Percentiles rank a stretch among this genome's conserved stretches.
Evolutionary conservation across 805 yeast genomes (phyloP).

Genomic region (Sugiyamaella floridensis): DNA sequence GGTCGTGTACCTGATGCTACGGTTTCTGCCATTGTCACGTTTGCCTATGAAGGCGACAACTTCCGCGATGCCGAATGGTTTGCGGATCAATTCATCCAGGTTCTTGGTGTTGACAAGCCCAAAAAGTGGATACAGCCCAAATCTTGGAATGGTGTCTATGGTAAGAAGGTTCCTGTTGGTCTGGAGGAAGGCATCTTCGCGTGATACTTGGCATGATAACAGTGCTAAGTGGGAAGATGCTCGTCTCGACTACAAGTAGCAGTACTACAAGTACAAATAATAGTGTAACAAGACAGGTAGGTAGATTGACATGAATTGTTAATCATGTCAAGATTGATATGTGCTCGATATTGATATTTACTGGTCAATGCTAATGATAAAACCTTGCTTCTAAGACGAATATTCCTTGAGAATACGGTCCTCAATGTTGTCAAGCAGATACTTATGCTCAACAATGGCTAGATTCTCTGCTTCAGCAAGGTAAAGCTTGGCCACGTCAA

Average conservation of each 20-base stretch:
- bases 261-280: neutral
- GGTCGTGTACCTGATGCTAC: neutral
- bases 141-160: slow-evolving; percentile 85
- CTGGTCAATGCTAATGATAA: neutral
- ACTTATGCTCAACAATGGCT: slow-evolving; percentile 52
- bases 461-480: slow-evolving; percentile 66
- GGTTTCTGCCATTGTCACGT: slow-evolving; percentile 36
- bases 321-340: no score
- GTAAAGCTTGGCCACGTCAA: slow-evolving; percentile 52
- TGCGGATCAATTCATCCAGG: slow-evolving; percentile 34
- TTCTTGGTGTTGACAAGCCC: slow-evolving; percentile 22
- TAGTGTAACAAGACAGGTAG: neutral
- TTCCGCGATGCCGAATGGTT: slow-evolving; percentile 56
- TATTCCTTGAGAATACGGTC: slow-evolving; percentile 37
- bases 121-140: slow-evolving; percentile 47
- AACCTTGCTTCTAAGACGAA: neutral
- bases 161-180: slow-evolving; percentile 60
- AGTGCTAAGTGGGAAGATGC: no score
- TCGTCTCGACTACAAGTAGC: neutral
- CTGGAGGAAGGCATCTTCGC: slow-evolving; percentile 74
- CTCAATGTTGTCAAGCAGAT: slow-evolving; percentile 54
- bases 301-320: neutral
- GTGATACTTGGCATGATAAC: slow-evolving; percentile 21
- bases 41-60: slow-evolving; percentile 89
- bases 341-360: no score